Conservation (phyloP, 805 yeast genomes). For the Blastobotrys mokoenaii region DNA sequence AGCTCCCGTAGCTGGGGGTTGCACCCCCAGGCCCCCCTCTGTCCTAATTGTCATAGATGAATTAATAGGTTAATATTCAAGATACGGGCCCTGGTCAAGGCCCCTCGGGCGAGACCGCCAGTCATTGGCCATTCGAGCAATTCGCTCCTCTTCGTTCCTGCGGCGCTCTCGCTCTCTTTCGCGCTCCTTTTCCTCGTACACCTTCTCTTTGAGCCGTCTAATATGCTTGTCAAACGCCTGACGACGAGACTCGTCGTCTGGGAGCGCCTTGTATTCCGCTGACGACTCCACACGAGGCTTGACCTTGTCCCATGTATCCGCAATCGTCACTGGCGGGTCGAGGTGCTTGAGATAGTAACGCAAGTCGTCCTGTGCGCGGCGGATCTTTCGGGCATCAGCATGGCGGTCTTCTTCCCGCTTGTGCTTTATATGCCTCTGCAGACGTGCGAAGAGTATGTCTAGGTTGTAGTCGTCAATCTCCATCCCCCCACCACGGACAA, state of each 20-base stretch:
- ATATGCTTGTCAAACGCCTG: constrained; percentile 31
- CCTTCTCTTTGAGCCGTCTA: constrained; percentile 21
- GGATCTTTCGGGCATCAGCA: constrained; percentile 21
- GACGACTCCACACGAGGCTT: constrained; percentile 24
- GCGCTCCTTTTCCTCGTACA: constrained; percentile 18
- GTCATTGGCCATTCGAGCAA: constrained; percentile 1
- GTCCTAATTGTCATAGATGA: neutral
- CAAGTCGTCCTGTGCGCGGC: constrained; percentile 26
- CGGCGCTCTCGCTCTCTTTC: constrained; percentile 8
- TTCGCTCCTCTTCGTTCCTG: constrained; percentile 3
- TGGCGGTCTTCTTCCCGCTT: constrained; percentile 19
- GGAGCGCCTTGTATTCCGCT: constrained; percentile 31
- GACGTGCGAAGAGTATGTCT: constrained; percentile 2
- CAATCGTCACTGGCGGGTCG: constrained; percentile 25
- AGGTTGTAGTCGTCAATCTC: constrained; percentile 11
- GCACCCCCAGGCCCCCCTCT: no score
- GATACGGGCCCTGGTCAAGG: constrained; percentile 13
- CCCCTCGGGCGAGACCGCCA: constrained; percentile 1
- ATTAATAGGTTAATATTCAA: constrained; percentile 12
- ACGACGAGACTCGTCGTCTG: constrained; percentile 24
- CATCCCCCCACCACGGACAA: constrained; percentile 14
- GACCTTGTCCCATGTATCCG: constrained; percentile 33
- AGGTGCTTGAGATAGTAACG: constrained; percentile 23
- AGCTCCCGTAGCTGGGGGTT: no score
- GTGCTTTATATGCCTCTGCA: constrained; percentile 3